These are phyloP conservation scores for Chaetomium strumarium DNA, from an alignment of 2,329 filamentous ascomycete species.

Conservation along the genomic window DNA sequence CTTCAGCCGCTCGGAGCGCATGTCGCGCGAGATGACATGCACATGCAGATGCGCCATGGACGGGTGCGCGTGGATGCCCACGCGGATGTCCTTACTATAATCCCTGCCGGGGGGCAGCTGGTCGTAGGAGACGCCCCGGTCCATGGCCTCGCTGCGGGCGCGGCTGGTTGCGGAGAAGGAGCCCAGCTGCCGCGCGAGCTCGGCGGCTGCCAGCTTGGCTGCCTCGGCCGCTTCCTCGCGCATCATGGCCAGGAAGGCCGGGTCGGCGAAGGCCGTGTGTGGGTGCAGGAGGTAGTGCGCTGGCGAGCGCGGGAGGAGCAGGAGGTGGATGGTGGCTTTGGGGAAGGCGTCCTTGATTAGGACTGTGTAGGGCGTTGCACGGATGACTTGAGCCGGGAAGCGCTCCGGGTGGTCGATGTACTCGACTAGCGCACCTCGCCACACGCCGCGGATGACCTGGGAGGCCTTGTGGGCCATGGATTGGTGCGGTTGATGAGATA, in stretches of 20 bases:
- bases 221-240: slow-evolving; percentile 56
- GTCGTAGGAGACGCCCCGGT: slow-evolving; percentile 58
- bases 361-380: slow-evolving; percentile 63
- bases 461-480: slow-evolving; percentile 11
- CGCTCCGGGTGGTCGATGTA: slow-evolving; percentile 61
- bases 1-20: slow-evolving; percentile 64
- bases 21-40: slow-evolving; percentile 78
- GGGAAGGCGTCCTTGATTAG: slow-evolving; percentile 79
- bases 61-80: slow-evolving; percentile 80
- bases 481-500: slow-evolving; percentile 7
- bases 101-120: slow-evolving; percentile 66
- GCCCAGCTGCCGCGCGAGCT: slow-evolving; percentile 67
- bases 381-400: slow-evolving; percentile 57
- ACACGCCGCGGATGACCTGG: slow-evolving; percentile 15
- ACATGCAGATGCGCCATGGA: slow-evolving; percentile 91
- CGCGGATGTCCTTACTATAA: slow-evolving; percentile 67
- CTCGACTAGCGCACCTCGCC: slow-evolving; percentile 55
- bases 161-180: slow-evolving; percentile 56
- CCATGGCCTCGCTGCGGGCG: slow-evolving; percentile 58
- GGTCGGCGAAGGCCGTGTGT: slow-evolving; percentile 68
- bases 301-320: slow-evolving; percentile 74
- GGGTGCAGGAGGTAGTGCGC: slow-evolving; percentile 61
- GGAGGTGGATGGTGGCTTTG: slow-evolving; percentile 77
- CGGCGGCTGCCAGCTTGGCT: slow-evolving; percentile 60
- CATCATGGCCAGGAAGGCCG: slow-evolving; percentile 60